These are phyloP conservation scores for Fusarium torulosum DNA, from an alignment of 2,329 filamentous ascomycete genomes.

Conservation along the genomic window DNA sequence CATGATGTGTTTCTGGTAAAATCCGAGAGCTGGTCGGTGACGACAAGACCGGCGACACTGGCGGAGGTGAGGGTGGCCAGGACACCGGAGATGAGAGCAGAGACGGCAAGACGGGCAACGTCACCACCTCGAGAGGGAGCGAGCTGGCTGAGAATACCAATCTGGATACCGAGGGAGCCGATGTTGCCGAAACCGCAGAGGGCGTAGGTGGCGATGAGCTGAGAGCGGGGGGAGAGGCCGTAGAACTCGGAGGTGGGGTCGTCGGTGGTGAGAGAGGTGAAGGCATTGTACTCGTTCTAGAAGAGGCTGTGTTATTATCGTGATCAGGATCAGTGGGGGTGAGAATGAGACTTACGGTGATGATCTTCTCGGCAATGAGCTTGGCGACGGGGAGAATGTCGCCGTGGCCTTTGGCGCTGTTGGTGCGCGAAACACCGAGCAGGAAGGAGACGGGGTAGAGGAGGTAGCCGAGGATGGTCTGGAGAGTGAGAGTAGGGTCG, in stretches of 20 bases:
- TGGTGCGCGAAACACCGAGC: slow-evolving; percentile 76
- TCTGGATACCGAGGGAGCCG: slow-evolving; percentile 88
- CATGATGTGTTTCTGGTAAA: slow-evolving; percentile 26
- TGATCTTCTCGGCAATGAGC: slow-evolving; percentile 86
- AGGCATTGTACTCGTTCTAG: slow-evolving; percentile 83
- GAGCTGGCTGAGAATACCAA: slow-evolving; percentile 86
- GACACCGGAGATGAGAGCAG: slow-evolving; percentile 81
- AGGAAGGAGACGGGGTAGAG: slow-evolving; percentile 84
- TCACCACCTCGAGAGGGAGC: slow-evolving; percentile 80
- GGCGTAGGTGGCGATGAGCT: slow-evolving; percentile 87
- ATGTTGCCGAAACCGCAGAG: slow-evolving; percentile 89
- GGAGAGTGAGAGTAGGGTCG: slow-evolving; percentile 72
- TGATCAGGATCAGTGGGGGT: not conserved
- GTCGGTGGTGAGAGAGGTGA: slow-evolving; percentile 63
- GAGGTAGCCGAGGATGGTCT: slow-evolving; percentile 81
- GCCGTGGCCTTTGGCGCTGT: slow-evolving; percentile 47
- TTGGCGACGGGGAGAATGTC: slow-evolving; percentile 79
- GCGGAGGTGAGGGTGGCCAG: slow-evolving; percentile 84
- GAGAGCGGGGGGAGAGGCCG: slow-evolving; percentile 75
- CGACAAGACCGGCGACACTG: slow-evolving; percentile 80
- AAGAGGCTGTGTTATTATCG: slow-evolving; percentile 17
- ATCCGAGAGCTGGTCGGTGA: slow-evolving; percentile 61
- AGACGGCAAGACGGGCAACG: slow-evolving; percentile 80
- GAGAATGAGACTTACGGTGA: slow-evolving; percentile 65
- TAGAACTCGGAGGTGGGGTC: slow-evolving; percentile 72